Base-by-base conservation (phyloP, 2,329 filamentous ascomycete genomes). In the Epichloe aotearoae region DNA sequence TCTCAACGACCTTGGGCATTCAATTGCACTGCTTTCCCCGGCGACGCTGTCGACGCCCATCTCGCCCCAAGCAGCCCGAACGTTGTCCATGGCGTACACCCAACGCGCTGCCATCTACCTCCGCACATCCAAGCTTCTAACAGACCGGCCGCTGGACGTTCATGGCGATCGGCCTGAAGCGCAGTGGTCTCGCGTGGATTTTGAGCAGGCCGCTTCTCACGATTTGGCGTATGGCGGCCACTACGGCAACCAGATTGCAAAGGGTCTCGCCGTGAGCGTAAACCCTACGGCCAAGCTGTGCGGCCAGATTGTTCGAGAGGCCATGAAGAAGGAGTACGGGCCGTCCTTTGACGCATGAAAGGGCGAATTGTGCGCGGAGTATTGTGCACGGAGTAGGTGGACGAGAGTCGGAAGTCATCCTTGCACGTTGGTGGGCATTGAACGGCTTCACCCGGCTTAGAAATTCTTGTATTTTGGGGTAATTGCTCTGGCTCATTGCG, bases 201-300 rank as follows among this genome's bases (percentile, higher is more conserved):
- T 83, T 56, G 81, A 84, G 60, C 76, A 79, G 56, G 76, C 76
- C 1, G 81, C 80, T 1, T 79, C 79, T 17, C 72, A 70, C 36
- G 80, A 84, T 58, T 80, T 85, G 59, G 75, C 77, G n/a, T 62
- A 77, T 53, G 82, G 80, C 33, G 82, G 80, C 15, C 72, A 78
- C 52, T 83, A 79, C 58, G 82, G 82, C 34, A 84, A 82, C 55
- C 77, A 80, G 50, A 73, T 84, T 54, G 81, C 80, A 19, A 82
- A 80, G 61, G 76, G 73, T 4, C 65, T 85, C 55, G 80, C 80
- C 5, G 82, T 84, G 47, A 75, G 73, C 62, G 77, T 77, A 30
- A 86, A 85, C 62, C 82, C 82, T 23, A 83, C 79, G 15, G 81
- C 82, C 2, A 85, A 84, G 67, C 67, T 85, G 42, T 86, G 82